A percentile compares a stretch with the other conserved stretches of the same genome.
Evolutionary conservation across 768 basidiomycete species (phyloP).

Genomic region (Lactarius pseudohatsudake): DNA sequence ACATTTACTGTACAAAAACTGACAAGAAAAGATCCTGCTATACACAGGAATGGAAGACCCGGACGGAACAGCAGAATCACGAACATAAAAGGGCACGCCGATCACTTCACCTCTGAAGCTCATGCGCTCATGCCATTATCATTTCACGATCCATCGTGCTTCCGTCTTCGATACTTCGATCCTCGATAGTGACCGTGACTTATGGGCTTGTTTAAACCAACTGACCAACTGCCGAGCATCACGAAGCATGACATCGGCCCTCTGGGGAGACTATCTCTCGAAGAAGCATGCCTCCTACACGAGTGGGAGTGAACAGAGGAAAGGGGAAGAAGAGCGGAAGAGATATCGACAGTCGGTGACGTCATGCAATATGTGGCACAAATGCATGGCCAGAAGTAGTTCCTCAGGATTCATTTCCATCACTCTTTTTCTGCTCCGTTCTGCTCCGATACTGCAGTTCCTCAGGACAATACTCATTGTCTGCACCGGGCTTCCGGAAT

Average conservation of each 20-base stretch:
- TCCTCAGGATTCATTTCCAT: not conserved
- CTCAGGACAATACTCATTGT: not conserved
- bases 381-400: not conserved
- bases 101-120: not conserved
- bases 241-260: not conserved
- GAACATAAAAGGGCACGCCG: not conserved
- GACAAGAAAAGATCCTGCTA: not conserved
- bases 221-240: not conserved
- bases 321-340: not conserved
- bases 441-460: not conserved
- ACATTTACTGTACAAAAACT: not conserved
- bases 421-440: not conserved
- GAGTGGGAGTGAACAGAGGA: not conserved
- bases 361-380: constrained; percentile 1
- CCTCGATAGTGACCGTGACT: not conserved
- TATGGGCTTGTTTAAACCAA: not conserved
- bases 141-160: not conserved
- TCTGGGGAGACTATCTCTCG: not conserved
- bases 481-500: not conserved
- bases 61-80: not conserved
- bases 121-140: too few relatives aligned
- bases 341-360: not conserved
- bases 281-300: not conserved
- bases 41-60: not conserved
- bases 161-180: not conserved